Conservation (phyloP, 2,329 filamentous ascomycete species). For the Pseudocercospora fuligena region DNA sequence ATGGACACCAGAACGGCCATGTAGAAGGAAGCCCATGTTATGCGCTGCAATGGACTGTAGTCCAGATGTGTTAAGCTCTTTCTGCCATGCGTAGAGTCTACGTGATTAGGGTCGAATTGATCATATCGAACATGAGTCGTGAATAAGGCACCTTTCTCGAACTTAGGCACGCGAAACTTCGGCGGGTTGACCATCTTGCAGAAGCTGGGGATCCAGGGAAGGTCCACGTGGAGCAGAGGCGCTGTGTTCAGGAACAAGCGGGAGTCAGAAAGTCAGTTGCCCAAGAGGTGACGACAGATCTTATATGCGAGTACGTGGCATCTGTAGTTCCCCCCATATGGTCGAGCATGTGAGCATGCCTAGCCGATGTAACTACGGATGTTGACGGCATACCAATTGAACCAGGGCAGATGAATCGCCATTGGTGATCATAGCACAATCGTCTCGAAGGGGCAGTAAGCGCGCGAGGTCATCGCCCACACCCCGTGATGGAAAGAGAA, state of each 20-base stretch:
- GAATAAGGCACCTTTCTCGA: constrained; percentile 14
- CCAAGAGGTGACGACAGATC: constrained; percentile 1
- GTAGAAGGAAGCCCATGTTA: constrained; percentile 33
- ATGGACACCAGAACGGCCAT: constrained; percentile 43
- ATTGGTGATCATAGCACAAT: not conserved
- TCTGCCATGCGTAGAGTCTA: constrained; percentile 16
- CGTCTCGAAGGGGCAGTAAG: constrained; percentile 6
- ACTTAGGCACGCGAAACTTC: constrained; percentile 10
- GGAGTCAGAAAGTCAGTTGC: constrained; percentile 1
- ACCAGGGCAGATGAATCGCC: not conserved
- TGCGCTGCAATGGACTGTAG: constrained; percentile 24
- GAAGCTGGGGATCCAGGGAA: constrained; percentile 8
- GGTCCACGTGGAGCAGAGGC: constrained; percentile 13
- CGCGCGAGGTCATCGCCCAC: constrained; percentile 1
- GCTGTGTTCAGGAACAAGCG: constrained; percentile 20
- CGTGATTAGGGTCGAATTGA: constrained; percentile 21
- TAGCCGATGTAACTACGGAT: constrained; percentile 8
- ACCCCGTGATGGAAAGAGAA: not conserved
- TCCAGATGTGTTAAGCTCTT: constrained; percentile 23
- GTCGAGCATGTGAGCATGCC: constrained; percentile 6
- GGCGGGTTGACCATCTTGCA: constrained; percentile 13
- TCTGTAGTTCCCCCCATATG: not conserved
- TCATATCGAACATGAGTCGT: constrained; percentile 25
- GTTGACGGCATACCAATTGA: not conserved
- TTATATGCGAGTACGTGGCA: constrained; percentile 17